phyloP scores from a whole-genome alignment of 257 asterid genomes.

The Przewalskia tangutica region DNA sequence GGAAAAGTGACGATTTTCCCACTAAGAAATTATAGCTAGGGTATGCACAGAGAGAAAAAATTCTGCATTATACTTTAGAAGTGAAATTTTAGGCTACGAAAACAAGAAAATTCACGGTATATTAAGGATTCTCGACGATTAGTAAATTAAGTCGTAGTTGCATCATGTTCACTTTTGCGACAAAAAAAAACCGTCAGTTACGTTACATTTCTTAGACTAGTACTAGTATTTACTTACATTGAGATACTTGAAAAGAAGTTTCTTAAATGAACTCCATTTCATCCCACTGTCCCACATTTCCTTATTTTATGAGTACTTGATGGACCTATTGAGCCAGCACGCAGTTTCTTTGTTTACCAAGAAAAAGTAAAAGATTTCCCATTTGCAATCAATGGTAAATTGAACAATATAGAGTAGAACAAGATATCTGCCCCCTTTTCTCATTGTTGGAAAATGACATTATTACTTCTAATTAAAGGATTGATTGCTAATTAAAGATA shows the following conservation, averaged over 20 bases:
- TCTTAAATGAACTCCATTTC: not conserved
- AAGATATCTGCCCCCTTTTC: not conserved
- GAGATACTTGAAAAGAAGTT: not conserved
- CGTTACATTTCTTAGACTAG: not conserved
- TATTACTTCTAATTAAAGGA: not conserved
- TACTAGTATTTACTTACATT: too few species aligned
- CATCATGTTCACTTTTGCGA: too few species aligned
- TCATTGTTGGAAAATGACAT: too few species aligned
- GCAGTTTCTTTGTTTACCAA: not conserved
- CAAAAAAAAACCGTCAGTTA: too few species aligned
- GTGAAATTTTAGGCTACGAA: too few species aligned
- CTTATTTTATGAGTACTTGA: not conserved
- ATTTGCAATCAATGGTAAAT: not conserved
- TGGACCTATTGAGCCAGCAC: not conserved
- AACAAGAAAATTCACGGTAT: too few species aligned
- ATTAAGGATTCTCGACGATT: too few species aligned
- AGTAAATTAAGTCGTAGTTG: too few species aligned
- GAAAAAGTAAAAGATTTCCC: not conserved
- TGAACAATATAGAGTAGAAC: not conserved
- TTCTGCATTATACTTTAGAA: too few species aligned
- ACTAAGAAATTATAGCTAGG: too few species aligned
- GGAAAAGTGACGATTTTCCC: too few species aligned
- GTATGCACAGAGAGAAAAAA: too few species aligned
- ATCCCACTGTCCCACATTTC: not conserved
- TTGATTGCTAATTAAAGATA: not conserved